Percentiles rank a stretch among this genome's conserved stretches.
Evolutionary conservation across 306 rosid species (phyloP).

Genomic region (Leucaena leucocephala): DNA sequence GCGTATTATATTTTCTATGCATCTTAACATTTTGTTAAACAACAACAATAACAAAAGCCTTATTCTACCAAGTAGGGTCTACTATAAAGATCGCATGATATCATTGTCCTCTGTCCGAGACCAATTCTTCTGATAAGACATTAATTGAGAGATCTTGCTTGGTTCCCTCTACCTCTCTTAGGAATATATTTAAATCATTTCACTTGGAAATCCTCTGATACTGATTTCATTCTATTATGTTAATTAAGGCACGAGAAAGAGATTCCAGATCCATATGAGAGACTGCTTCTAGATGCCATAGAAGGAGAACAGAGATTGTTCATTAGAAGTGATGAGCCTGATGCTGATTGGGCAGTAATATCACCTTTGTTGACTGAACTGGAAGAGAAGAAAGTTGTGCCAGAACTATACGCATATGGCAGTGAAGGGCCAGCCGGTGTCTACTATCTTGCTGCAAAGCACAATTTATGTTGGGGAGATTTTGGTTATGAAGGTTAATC

Average conservation of each 20-base stretch:
- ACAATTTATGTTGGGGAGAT: constrained; percentile 67
- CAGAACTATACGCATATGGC: constrained; percentile 65
- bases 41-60: background rate
- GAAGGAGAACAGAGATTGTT: constrained; percentile 68
- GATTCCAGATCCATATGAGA: constrained; percentile 69
- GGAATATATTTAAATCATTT: background rate
- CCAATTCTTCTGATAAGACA: too few relatives aligned
- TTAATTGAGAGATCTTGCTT: too few relatives aligned
- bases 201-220: background rate
- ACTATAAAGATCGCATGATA: background rate
- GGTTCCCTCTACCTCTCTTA: too few relatives aligned
- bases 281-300: constrained; percentile 67
- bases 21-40: background rate
- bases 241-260: constrained; percentile 53
- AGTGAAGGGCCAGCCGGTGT: constrained; percentile 68
- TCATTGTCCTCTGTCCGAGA: background rate
- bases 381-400: constrained; percentile 56
- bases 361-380: constrained; percentile 64
- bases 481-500: constrained; percentile 41
- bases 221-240: background rate
- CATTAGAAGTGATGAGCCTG: constrained; percentile 71
- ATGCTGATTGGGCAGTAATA: constrained; percentile 64
- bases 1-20: background rate
- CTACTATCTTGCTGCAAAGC: constrained; percentile 64
- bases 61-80: too few relatives aligned